A percentile compares a stretch with the other conserved stretches of the same genome.
Conservation (phyloP, 2,329 filamentous ascomycete genomes). For the Ophiobolus disseminans region DNA sequence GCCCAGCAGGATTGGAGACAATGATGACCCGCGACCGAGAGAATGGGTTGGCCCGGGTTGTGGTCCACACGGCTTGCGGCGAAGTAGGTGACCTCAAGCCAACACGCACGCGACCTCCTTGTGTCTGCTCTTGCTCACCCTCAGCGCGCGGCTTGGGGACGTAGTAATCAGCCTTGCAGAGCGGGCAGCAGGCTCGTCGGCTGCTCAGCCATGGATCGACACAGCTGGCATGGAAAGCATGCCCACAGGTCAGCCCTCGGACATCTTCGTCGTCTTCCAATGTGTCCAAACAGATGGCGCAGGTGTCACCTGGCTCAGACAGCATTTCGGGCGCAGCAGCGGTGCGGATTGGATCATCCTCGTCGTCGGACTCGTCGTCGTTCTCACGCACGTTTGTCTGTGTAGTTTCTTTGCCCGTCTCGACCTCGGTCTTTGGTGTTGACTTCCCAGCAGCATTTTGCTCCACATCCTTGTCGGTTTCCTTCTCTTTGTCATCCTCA, state of each 20-base stretch:
- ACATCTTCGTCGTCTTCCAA: conserved; percentile 96
- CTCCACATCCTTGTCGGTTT: conserved; percentile 31
- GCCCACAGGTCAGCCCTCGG: conserved; percentile 91
- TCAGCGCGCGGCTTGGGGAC: conserved; percentile 85
- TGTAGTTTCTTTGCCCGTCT: conserved; percentile 27
- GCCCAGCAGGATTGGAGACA: conserved; percentile 18
- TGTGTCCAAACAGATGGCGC: conserved; percentile 93
- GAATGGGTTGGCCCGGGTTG: conserved; percentile 39
- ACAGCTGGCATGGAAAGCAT: conserved; percentile 95
- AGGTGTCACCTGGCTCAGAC: conserved; percentile 84
- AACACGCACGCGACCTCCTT: conserved; percentile 38
- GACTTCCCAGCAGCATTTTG: conserved; percentile 19
- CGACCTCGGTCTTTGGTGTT: conserved; percentile 31
- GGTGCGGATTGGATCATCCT: conserved; percentile 80
- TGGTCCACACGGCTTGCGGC: conserved; percentile 43
- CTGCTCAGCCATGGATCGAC: conserved; percentile 97
- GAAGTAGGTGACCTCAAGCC: conserved; percentile 42
- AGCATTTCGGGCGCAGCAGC: conserved; percentile 83
- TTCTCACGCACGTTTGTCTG: conserved; percentile 30
- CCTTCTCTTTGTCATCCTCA: conserved; percentile 28
- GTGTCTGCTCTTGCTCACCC: conserved; percentile 47
- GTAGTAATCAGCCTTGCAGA: conserved; percentile 98
- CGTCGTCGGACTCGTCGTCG: conserved; percentile 69
- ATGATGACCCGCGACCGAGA: conserved; percentile 43
- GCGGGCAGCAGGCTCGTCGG: conserved; percentile 90